Evolutionary conservation across 1,284 basidiomycete species (phyloP).

Genomic region (Macrocybe sp.): DNA sequence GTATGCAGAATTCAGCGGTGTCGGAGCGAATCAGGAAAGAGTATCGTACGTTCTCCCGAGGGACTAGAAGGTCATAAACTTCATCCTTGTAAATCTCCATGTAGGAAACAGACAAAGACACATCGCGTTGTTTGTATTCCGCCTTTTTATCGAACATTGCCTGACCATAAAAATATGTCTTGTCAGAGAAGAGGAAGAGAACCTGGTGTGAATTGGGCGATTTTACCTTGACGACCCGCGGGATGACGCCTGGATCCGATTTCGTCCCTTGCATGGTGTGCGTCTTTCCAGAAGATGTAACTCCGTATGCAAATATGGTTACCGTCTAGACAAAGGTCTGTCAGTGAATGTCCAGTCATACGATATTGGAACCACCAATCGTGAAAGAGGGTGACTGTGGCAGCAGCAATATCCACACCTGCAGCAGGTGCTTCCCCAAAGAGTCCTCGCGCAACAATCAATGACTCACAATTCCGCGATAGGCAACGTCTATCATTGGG

Average conservation of each 20-base stretch:
- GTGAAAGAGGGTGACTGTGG: too few relatives aligned
- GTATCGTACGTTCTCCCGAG: conserved; percentile 52
- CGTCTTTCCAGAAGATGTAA: conserved; percentile 79
- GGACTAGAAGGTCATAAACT: conserved; percentile 75
- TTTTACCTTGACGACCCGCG: conserved; percentile 63
- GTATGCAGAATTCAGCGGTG: conserved; percentile 4
- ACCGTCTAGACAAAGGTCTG: conserved; percentile 46
- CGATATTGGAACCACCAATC: too few relatives aligned
- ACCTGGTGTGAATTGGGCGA: background rate
- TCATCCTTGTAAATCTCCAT: conserved; percentile 89
- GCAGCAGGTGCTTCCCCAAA: background rate
- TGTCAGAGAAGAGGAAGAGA: conserved; percentile 1
- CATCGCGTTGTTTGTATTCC: conserved; percentile 28
- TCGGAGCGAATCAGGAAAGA: conserved; percentile 10
- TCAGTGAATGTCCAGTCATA: too few relatives aligned
- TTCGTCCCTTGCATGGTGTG: conserved; percentile 82
- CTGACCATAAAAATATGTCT: conserved; percentile 20
- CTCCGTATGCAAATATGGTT: conserved; percentile 79
- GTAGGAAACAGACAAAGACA: conserved; percentile 59
- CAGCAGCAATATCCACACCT: background rate
- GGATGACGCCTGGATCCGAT: conserved; percentile 70
- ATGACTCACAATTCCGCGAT: conserved; percentile 56
- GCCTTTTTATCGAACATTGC: conserved; percentile 45
- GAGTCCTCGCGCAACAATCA: background rate
- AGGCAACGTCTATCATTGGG: conserved; percentile 66